These are phyloP conservation scores for Trichoderma atroviride DNA, from an alignment of 2,329 filamentous ascomycete genomes.

Conservation along the genomic window DNA sequence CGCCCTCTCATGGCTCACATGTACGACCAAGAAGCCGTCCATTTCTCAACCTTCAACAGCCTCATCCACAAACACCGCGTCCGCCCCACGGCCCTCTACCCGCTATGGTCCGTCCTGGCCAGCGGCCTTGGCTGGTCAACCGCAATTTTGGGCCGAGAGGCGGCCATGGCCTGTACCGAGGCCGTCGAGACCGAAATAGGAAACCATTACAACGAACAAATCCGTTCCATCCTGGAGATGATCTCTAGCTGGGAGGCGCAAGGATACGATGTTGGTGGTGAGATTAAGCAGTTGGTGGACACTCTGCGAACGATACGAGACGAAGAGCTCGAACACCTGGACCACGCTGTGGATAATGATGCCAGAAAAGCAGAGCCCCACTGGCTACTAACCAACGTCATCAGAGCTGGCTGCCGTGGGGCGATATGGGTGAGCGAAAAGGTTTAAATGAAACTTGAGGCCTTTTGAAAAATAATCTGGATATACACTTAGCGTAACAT, in stretches of 20 bases:
- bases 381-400: conserved; percentile 82
- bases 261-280: conserved; percentile 79
- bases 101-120: conserved; percentile 81
- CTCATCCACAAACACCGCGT: conserved; percentile 85
- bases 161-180: conserved; percentile 98
- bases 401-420: conserved; percentile 84
- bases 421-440: conserved; percentile 91
- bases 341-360: conserved; percentile 92
- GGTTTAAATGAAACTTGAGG: conserved; percentile 49
- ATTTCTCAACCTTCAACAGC: conserved; percentile 82
- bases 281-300: conserved; percentile 71
- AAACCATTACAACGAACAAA: conserved; percentile 91
- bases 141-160: conserved; percentile 84
- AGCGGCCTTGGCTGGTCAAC: conserved; percentile 86
- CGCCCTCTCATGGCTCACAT: conserved; percentile 94
- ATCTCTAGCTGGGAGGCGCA: conserved; percentile 71
- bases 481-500: neutral
- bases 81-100: conserved; percentile 89
- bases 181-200: conserved; percentile 98
- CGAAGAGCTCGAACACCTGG: conserved; percentile 94
- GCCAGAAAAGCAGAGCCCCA: conserved; percentile 88
- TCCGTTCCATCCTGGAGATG: conserved; percentile 80
- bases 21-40: conserved; percentile 93
- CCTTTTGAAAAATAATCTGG: neutral
- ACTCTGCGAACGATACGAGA: conserved; percentile 85